Evolutionary conservation across 2,329 filamentous ascomycete genomes (phyloP).

Genomic region (Fusarium sulawesiense): DNA sequence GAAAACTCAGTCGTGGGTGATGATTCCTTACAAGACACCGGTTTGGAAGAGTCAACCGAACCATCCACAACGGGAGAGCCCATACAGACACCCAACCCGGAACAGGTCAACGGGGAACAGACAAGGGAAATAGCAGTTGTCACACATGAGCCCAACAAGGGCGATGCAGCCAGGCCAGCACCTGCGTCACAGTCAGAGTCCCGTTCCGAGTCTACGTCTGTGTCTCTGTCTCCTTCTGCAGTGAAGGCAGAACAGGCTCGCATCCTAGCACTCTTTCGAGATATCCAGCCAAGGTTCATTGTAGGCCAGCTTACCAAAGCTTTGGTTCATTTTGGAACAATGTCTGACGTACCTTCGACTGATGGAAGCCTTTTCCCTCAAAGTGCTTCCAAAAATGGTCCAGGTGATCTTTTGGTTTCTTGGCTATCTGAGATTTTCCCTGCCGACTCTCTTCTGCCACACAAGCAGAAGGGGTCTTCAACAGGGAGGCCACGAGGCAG

Average conservation of each 20-base stretch:
- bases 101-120: neutral
- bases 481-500: conserved; percentile 61
- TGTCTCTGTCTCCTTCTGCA: conserved; percentile 52
- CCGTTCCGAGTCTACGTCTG: conserved; percentile 33
- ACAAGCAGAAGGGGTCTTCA: conserved; percentile 2
- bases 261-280: conserved; percentile 66
- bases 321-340: conserved; percentile 71
- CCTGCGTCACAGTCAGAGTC: neutral
- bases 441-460: conserved; percentile 42
- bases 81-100: neutral
- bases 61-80: neutral
- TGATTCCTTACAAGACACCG: neutral
- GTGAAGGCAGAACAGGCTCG: conserved; percentile 70
- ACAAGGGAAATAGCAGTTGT: neutral
- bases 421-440: conserved; percentile 75
- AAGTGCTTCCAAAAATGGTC: conserved; percentile 67
- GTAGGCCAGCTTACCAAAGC: conserved; percentile 73
- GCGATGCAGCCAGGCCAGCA: neutral
- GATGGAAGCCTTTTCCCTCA: conserved; percentile 64
- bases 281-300: conserved; percentile 63
- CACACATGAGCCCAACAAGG: neutral
- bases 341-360: conserved; percentile 66
- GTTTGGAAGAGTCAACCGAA: neutral
- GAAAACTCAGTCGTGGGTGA: neutral
- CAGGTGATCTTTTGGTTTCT: conserved; percentile 68